Conservation (phyloP, 352 stramenopile genomes). For the Globisporangium megalacanthum region DNA sequence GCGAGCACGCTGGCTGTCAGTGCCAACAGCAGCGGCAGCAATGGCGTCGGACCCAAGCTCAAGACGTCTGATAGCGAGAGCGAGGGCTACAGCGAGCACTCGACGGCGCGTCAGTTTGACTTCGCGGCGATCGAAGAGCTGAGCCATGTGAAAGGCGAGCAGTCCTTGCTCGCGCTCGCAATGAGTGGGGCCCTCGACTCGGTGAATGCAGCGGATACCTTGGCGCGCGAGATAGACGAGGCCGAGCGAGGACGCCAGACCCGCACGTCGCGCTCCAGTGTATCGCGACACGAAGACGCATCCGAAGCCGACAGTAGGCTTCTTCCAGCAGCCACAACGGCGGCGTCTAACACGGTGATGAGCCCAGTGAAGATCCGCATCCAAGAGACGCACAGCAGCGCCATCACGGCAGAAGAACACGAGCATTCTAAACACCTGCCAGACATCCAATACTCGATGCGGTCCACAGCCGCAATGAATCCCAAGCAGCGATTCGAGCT, state of each 20-base stretch:
- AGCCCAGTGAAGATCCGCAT: slow-evolving; percentile 13
- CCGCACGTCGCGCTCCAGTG: not conserved
- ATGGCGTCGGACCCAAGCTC: not conserved
- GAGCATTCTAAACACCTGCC: slow-evolving; percentile 9
- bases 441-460: slow-evolving; percentile 12
- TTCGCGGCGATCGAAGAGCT: slow-evolving; percentile 9
- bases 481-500: not conserved
- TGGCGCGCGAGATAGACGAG: not conserved
- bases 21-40: too few species aligned
- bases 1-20: slow-evolving; percentile 5
- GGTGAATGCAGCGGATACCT: not conserved
- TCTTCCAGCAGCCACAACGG: not conserved
- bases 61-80: not conserved
- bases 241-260: not conserved
- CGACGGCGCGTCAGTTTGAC: not conserved
- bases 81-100: not conserved
- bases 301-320: not conserved
- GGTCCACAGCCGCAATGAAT: not conserved
- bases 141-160: slow-evolving; percentile 12
- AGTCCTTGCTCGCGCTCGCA: slow-evolving; percentile 12
- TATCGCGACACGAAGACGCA: not conserved
- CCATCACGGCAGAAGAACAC: slow-evolving; percentile 11
- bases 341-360: not conserved
- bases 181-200: not conserved
- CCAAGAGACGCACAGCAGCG: slow-evolving; percentile 5